Base-by-base conservation (phyloP, 2,329 filamentous ascomycete species). In the Colletotrichum tofieldiae region DNA sequence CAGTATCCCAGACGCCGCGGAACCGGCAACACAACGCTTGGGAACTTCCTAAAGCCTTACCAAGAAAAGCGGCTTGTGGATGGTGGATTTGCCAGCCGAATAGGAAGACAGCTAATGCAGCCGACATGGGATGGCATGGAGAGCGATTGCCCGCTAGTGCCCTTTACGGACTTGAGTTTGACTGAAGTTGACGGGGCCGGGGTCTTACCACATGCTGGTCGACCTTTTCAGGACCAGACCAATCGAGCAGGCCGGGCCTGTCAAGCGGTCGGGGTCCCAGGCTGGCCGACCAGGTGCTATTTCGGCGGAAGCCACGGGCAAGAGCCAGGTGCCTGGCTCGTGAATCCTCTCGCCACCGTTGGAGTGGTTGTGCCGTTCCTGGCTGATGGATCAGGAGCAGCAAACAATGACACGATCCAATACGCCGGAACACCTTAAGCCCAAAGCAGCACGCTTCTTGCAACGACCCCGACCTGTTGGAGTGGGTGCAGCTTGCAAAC, bases 291-390 rank as follows among this genome's bases (percentile, higher is more conserved):
- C 55, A 55, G 59, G 66, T 70, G 59, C 26, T 72, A 60, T 72
- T 39, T 55, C 59, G 62, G 70, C 66, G 70, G 70, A 60, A 51
- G 67, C 58, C 51, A 63, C 59, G 49, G 65, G 41, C 59, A 70
- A 61, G 71, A 73, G 67, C 67, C 71, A 73, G 62, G 67, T 73
- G 71, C 55, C 71, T 73, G 71, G 67, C n/a, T n/a, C n/a, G n/a
- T n/a, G n/a, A n/a, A n/a, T n/a, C n/a, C n/a, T n/a, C 71, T 71
- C 63, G 67, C 67, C 71, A 73, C 71, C 67, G 71, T 73, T 62
- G 61, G 71, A 66, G 67, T 71, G 71, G 71, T 67, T 73, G 55
- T 68, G 71, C 62, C 67, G 71, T 71, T 66, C 61, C 62, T 73
- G 67, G 71, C 47, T 62, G 45, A 65, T 67, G 67, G 55, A 56